Evolutionary conservation across 2,329 filamentous ascomycete genomes (phyloP), one percentile per base, ranked within the genome.

Genomic region (Incumbomyces delicatus): DNA sequence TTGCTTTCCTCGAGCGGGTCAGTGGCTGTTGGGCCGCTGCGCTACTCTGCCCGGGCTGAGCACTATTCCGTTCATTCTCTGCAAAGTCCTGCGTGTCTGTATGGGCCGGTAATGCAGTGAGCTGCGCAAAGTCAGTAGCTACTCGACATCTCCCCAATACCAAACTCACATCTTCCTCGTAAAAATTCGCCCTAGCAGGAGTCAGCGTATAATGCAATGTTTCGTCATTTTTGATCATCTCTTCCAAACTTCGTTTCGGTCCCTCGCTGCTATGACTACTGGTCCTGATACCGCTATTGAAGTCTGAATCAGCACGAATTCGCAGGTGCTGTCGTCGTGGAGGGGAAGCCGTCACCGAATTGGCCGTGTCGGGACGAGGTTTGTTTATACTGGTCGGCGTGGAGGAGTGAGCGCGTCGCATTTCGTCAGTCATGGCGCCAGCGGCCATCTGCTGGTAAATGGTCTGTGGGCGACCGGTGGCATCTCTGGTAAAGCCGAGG

Each of bases 181-280:
- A 81, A 76, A 90, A 45, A 14, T 18, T 38, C 8, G 42, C 86
- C 55, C 75, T 85, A 59, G 85, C 80, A 0, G 86, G 85, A 0
- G 86, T 92, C 22, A 90, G 71, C 1, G 86, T 90, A 61, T 84
- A 90, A 57, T 86, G 85, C 36, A 90, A 81, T 1, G 86, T 90
- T 60, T 88, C 79, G 56, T 87, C 83, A 62, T 85, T 88, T 47
- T 85, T 79, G 52, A 92, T 89, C 42, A 90, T 71, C 56, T 88
- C 76, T 59, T 92, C 86, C 58, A 92, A 83, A 56, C 84, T 78
- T 8, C 78, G 76, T 41, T 82, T 77, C 38, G 78, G 76, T 6
- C 58, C 58, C 14, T 61, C 61, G 17, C 61, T 61, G 22, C 44
- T 43, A 12, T 41, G 46, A 18, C 46, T 30, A 31, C 12, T 20